phyloP scores from a whole-genome alignment of 192 early-diverging fungal genomes.

The Tieghemiomyces parasiticus region DNA sequence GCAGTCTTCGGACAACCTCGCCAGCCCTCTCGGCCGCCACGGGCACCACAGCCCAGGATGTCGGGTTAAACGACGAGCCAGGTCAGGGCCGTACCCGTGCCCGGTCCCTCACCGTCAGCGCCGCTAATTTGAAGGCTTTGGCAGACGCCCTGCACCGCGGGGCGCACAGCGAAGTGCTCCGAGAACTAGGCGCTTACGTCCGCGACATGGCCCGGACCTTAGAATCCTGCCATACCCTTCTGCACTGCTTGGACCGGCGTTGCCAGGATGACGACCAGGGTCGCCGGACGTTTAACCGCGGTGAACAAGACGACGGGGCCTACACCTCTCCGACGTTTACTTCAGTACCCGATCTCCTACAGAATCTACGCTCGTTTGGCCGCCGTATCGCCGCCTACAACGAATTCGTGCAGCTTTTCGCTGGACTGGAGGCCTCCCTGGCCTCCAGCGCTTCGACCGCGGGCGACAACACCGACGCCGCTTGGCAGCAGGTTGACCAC shows the following conservation, averaged over 20 bases:
- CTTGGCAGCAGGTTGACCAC: neutral
- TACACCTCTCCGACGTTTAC: constrained; percentile 1
- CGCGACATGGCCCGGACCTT: neutral
- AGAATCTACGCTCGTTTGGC: neutral
- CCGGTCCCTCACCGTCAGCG: too few species aligned
- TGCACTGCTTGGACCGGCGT: neutral
- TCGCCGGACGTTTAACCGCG: too few species aligned
- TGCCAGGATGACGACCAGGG: neutral
- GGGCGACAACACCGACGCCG: neutral
- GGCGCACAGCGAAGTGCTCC: neutral
- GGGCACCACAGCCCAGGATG: neutral
- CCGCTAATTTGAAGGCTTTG: neutral
- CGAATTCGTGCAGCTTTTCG: neutral
- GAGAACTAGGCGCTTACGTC: neutral
- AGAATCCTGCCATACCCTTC: constrained; percentile 2
- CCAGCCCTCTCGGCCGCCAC: neutral
- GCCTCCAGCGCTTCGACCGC: neutral
- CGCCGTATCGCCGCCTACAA: neutral
- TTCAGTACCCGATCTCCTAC: neutral
- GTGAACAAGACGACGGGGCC: neutral
- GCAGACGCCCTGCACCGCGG: neutral
- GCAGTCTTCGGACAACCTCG: neutral
- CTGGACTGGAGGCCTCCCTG: neutral
- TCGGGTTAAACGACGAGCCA: too few species aligned
- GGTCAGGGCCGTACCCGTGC: too few species aligned